A percentile compares a stretch with the other conserved stretches of the same genome.
Evolutionary conservation across 1,284 basidiomycete genomes (phyloP).

Genomic region (Fistulinella cinereoalba): DNA sequence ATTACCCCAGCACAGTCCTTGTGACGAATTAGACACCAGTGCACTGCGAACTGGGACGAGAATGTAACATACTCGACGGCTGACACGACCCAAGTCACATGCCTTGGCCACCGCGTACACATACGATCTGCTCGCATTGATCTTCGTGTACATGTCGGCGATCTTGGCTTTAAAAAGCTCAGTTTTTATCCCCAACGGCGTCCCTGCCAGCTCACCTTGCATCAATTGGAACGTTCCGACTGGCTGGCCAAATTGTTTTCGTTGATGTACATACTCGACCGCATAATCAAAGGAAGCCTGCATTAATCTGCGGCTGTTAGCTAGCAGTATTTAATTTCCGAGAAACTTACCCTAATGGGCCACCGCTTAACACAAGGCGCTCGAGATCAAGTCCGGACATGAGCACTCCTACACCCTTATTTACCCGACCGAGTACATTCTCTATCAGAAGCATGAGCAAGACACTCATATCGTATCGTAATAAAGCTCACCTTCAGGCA

Average conservation of each 20-base stretch:
- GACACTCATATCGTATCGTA: not conserved
- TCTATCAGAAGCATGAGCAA: constrained; percentile 40
- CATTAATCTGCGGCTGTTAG: constrained; percentile 66
- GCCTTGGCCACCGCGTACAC: constrained; percentile 91
- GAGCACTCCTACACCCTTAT: constrained; percentile 81
- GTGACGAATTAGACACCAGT: too few relatives aligned
- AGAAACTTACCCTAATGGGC: constrained; percentile 52
- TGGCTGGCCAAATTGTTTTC: constrained; percentile 85
- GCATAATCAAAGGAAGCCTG: constrained; percentile 91
- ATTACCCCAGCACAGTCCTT: constrained; percentile 94
- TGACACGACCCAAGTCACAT: constrained; percentile 80
- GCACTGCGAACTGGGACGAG: too few relatives aligned
- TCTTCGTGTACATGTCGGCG: constrained; percentile 94
- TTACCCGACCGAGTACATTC: constrained; percentile 81
- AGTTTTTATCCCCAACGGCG: not conserved
- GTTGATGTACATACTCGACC: constrained; percentile 85
- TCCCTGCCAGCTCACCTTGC: constrained; percentile 61
- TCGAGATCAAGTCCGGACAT: constrained; percentile 96
- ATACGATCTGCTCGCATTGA: constrained; percentile 86
- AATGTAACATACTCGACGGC: constrained; percentile 64
- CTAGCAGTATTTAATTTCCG: not conserved
- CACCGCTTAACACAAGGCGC: constrained; percentile 87
- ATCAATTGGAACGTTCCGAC: constrained; percentile 94
- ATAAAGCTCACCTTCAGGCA: constrained; percentile 66
- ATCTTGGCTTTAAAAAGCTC: constrained; percentile 57